Evolutionary conservation across 2,329 filamentous ascomycete genomes (phyloP), one percentile per base, ranked within the genome.

Genomic region (Penicillium sp.): DNA sequence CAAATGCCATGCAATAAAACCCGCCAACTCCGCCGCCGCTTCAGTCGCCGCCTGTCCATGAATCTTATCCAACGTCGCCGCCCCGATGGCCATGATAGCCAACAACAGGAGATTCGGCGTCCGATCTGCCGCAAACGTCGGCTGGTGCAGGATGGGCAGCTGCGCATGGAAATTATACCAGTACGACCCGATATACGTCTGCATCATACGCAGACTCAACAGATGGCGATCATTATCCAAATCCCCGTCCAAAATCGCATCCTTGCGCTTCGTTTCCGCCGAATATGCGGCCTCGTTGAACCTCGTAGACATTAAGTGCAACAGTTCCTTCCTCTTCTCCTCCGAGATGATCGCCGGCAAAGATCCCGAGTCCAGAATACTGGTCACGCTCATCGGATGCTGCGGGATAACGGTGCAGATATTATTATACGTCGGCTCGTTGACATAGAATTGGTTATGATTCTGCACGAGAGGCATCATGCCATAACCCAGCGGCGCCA

Each of bases 81-180:
- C 92, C 5, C 94, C 94, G 55, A 97, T 91, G 6, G 90, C 87
- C 79, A 97, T 95, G 71, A 97, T 90, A 9, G 90, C 85, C 31
- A 97, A 81, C 14, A 99, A 76, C 7, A 97, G 79, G 18, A 96
- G 76, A 60, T 90, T 92, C 0, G 90, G 90, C 22, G 90, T 94
- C 55, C 85, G 88, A 65, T 95, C 90, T 0, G 92, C 87, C 4
- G 86, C 88, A 71, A 97, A 99, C 0, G 92, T 96, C 4, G 94
- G 91, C 66, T 92, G 90, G 72, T 99, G 94, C 43, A 97, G 78
- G 53, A 99, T 96, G 1, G 94, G 94, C 57, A 97, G 80, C 69
- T 97, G 94, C 48, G 92, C 88, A 69, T 94, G 95, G 65, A 96
- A 95, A 69, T 96, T 88, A 47, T 88, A 81, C 94, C 94, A 99